Evolutionary conservation across 108 stramenopile species (phyloP).

Genomic region (Craspedostauros australis): DNA sequence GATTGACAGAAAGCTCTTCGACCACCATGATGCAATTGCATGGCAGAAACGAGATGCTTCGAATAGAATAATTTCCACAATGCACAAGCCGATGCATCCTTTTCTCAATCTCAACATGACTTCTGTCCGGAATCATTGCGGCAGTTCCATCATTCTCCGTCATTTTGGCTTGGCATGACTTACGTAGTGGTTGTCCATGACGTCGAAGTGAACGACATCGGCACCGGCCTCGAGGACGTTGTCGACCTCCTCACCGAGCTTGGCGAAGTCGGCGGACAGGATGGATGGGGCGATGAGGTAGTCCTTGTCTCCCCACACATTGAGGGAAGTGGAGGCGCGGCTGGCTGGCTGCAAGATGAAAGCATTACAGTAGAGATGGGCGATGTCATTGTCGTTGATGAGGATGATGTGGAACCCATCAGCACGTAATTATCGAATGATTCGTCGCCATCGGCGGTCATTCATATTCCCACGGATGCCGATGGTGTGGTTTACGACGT

Average conservation of each 20-base stretch:
- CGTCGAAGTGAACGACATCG: constrained; percentile 98
- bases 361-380: background rate
- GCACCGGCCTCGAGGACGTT: constrained; percentile 96
- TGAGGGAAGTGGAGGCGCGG: constrained; percentile 46
- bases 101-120: too few species aligned
- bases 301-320: constrained; percentile 90
- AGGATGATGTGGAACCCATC: too few species aligned
- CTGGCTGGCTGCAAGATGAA: constrained; percentile 13
- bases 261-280: constrained; percentile 97
- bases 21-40: too few species aligned
- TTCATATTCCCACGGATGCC: background rate
- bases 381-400: background rate
- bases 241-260: constrained; percentile 95
- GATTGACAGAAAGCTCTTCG: too few species aligned
- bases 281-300: constrained; percentile 98
- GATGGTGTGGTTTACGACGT: background rate
- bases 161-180: too few species aligned
- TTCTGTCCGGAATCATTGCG: too few species aligned
- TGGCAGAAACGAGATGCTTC: too few species aligned
- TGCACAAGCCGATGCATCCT: too few species aligned
- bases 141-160: too few species aligned
- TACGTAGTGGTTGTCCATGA: constrained; percentile 99
- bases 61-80: too few species aligned
- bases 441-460: background rate
- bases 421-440: background rate